Base-by-base conservation (phyloP, 2,329 filamentous ascomycete species). In the Aspergillus pseudoglaucus region DNA sequence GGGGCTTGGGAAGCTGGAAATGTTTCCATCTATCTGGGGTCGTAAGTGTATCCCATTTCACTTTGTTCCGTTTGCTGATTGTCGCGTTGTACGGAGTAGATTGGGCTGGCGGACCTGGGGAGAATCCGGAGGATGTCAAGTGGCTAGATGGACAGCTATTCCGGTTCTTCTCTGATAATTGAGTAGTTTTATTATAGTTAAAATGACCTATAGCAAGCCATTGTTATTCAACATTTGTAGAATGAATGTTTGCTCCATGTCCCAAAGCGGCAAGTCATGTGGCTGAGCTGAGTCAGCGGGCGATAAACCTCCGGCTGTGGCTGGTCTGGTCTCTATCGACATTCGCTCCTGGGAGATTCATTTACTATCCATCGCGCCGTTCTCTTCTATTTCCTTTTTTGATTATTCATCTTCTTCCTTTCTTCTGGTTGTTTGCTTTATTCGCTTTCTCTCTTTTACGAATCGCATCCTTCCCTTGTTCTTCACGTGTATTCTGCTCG, bases 71-170 rank as follows among this genome's bases (percentile, higher is more conserved):
- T 63, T 37, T 62, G 40, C 27, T 9, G 49, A 47, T 57, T 42
- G 33, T n/a, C 3, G n/a, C 8, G 14, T 35, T 12, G 33, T n/a
- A n/a, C n/a, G n/a, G n/a, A n/a, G n/a, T 35, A 71, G 67, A 78
- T 54, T 79, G 80, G 80, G 81, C 81, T 14, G 82, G 81, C 10
- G 86, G 85, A 1, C 86, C 86, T 4, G 85, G 85, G 0, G 75
- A 84, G n/a, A 86, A 79, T 54, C 79, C 77, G 49, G 81, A 84
- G 27, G 87, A 90, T 63, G 77, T 84, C 2, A 78, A 80, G 58
- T 90, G 85, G 84, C 70, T 90, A 38, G 83, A 90, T 59, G 71
- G 79, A 23, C 78, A 78, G 53, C 61, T 88, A 48, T 72, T 68
- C 14, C 66, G 67, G 6, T 78, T 85, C 45, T 79, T 83, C 50